Evolutionary conservation across 1,284 basidiomycete species (phyloP).

Genomic region (Boletus semigastroideus): DNA sequence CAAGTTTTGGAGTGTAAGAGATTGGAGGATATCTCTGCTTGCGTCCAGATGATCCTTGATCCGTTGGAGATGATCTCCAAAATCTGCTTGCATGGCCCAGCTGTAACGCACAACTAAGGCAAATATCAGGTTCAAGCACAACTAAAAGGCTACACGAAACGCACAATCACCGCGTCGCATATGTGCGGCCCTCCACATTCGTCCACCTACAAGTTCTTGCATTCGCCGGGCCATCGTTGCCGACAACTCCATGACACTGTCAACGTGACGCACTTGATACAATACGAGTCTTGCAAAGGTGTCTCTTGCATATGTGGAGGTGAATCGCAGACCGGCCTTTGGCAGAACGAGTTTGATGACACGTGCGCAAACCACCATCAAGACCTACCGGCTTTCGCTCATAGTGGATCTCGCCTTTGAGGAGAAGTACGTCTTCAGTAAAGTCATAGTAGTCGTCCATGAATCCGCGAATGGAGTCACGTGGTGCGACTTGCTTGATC

Average conservation of each 20-base stretch:
- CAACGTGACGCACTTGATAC: slow-evolving; percentile 33
- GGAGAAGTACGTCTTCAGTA: slow-evolving; percentile 39
- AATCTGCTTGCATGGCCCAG: slow-evolving; percentile 39
- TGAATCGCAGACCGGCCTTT: slow-evolving; percentile 43
- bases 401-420: slow-evolving; percentile 47
- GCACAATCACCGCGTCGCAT: slow-evolving; percentile 50
- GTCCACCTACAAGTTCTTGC: slow-evolving; percentile 34
- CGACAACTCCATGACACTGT: slow-evolving; percentile 35
- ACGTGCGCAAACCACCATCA: slow-evolving; percentile 1
- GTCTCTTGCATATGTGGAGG: slow-evolving; percentile 32
- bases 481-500: slow-evolving; percentile 37
- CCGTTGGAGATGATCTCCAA: slow-evolving; percentile 39
- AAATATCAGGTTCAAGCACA: slow-evolving; percentile 21
- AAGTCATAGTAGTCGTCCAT: slow-evolving; percentile 39
- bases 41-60: slow-evolving; percentile 35
- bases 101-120: slow-evolving; percentile 30
- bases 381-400: slow-evolving; percentile 43
- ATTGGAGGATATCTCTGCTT: slow-evolving; percentile 34
- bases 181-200: slow-evolving; percentile 47
- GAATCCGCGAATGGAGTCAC: slow-evolving; percentile 38
- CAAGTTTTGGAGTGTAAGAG: slow-evolving; percentile 21
- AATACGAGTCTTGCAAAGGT: slow-evolving; percentile 39
- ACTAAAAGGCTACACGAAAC: slow-evolving; percentile 17
- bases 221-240: slow-evolving; percentile 37
- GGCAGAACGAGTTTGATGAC: slow-evolving; percentile 31